Evolutionary conservation across 805 yeast genomes (phyloP).

Genomic region (Candida stauntonica): DNA sequence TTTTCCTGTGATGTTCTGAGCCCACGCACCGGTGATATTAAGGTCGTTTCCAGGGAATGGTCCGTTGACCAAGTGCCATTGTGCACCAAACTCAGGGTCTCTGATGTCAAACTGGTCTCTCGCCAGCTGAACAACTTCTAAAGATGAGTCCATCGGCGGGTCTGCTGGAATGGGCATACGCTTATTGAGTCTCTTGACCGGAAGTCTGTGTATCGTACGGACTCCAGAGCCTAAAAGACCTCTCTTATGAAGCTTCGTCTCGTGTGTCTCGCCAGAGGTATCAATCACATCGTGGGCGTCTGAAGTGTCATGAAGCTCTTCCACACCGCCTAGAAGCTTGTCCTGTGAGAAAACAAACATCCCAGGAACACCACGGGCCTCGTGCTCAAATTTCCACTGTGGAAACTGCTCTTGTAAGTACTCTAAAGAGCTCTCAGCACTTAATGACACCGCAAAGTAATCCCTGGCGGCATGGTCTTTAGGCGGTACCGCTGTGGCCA

Average conservation of each 20-base stretch:
- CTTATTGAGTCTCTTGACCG: constrained; percentile 47
- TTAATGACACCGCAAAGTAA: constrained; percentile 62
- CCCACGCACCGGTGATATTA: constrained; percentile 85
- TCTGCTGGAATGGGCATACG: constrained; percentile 52
- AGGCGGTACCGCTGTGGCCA: constrained; percentile 26
- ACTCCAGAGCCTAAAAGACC: constrained; percentile 27
- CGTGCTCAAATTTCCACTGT: constrained; percentile 58
- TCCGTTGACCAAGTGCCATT: constrained; percentile 90
- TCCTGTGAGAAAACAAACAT: constrained; percentile 63
- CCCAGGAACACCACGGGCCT: constrained; percentile 52
- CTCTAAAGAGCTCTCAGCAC: constrained; percentile 30
- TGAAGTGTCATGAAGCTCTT: constrained; percentile 14
- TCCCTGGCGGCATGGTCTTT: constrained; percentile 48
- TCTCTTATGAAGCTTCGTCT: constrained; percentile 15
- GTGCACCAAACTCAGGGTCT: constrained; percentile 80
- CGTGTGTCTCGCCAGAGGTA: neutral
- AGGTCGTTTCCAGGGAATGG: constrained; percentile 75
- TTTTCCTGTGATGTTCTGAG: constrained; percentile 70
- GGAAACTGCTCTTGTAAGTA: constrained; percentile 35
- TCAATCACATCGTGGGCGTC: constrained; percentile 3
- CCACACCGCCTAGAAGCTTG: constrained; percentile 25
- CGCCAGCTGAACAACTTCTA: constrained; percentile 42
- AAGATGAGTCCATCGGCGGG: constrained; percentile 47
- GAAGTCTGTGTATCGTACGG: constrained; percentile 49
- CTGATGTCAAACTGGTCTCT: constrained; percentile 52